Evolutionary conservation across 352 stramenopile species (phyloP).

Genomic region (Phytophthora vignae): DNA sequence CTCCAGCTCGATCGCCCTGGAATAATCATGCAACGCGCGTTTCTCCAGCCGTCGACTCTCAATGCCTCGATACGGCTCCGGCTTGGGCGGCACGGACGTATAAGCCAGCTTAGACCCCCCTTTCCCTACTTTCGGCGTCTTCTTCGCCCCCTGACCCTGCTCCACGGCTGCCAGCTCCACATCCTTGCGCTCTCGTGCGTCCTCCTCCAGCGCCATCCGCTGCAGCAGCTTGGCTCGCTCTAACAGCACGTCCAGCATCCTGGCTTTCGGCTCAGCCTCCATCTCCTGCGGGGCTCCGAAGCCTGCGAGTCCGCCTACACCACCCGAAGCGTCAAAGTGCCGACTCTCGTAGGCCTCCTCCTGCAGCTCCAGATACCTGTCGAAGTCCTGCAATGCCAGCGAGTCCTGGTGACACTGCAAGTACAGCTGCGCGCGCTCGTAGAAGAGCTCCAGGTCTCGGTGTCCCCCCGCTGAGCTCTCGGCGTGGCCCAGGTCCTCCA

Average conservation of each 20-base stretch:
- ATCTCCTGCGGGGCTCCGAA: conserved; percentile 37
- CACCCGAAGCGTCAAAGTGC: conserved; percentile 49
- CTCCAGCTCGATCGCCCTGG: conserved; percentile 56
- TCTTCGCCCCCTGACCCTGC: conserved; percentile 36
- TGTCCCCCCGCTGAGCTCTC: conserved; percentile 55
- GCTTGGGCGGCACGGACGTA: conserved; percentile 25
- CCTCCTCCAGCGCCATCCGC: conserved; percentile 58
- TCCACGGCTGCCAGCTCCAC: conserved; percentile 55
- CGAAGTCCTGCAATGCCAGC: conserved; percentile 64
- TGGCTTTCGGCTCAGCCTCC: conserved; percentile 27
- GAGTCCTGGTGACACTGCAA: conserved; percentile 52
- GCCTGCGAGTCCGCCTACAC: conserved; percentile 39
- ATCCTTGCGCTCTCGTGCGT: conserved; percentile 56
- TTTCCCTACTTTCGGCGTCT: conserved; percentile 16
- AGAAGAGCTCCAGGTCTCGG: conserved; percentile 65
- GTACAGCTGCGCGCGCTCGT: conserved; percentile 65
- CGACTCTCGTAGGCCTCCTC: conserved; percentile 49
- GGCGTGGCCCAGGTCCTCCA: conserved; percentile 62
- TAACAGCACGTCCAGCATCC: conserved; percentile 64
- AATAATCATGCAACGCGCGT: conserved; percentile 72
- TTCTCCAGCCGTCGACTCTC: conserved; percentile 53
- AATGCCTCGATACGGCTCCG: conserved; percentile 38
- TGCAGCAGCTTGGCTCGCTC: conserved; percentile 67
- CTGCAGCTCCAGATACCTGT: conserved; percentile 75
- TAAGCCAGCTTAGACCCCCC: conserved; percentile 12